Percentiles rank a stretch among this genome's conserved stretches.
Evolutionary conservation across 164 flowering plant genomes (phyloP).

Genomic region (Kingdonia uniflora): DNA sequence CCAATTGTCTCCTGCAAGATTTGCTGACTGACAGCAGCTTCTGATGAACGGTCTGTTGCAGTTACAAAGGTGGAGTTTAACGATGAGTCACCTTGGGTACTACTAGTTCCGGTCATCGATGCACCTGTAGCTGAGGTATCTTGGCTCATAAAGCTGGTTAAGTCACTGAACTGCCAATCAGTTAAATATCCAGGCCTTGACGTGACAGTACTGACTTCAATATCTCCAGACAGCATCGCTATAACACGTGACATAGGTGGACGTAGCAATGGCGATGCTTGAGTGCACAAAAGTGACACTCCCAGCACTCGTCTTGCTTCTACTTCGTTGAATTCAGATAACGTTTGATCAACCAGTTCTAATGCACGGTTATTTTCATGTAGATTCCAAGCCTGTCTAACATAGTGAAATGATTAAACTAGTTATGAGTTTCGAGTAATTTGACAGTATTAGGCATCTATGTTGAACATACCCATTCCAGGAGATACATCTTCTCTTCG

Average conservation of each 20-base stretch:
- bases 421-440: not conserved
- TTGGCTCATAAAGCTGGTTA: conserved; percentile 11
- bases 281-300: conserved; percentile 51
- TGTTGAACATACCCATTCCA: conserved; percentile 19
- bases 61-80: conserved; percentile 6
- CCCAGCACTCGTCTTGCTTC: conserved; percentile 36
- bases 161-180: conserved; percentile 10
- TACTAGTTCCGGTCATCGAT: conserved; percentile 2
- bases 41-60: conserved; percentile 5
- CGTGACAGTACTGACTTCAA: conserved; percentile 32
- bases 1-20: conserved; percentile 13
- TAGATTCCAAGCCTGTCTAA: conserved; percentile 13
- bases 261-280: conserved; percentile 43
- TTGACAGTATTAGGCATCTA: not conserved
- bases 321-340: conserved; percentile 25
- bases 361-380: conserved; percentile 10
- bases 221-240: conserved; percentile 55
- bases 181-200: conserved; percentile 24
- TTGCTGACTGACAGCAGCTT: not conserved
- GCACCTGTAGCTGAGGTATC: not conserved
- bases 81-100: conserved; percentile 6
- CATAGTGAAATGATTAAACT: not conserved
- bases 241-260: conserved; percentile 62
- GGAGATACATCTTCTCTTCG: conserved; percentile 17
- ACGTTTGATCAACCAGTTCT: conserved; percentile 13